Evolutionary conservation across 257 asterid genomes (phyloP), one percentile per base, ranked within the genome.

Genomic region (Jacaranda mimosifolia): DNA sequence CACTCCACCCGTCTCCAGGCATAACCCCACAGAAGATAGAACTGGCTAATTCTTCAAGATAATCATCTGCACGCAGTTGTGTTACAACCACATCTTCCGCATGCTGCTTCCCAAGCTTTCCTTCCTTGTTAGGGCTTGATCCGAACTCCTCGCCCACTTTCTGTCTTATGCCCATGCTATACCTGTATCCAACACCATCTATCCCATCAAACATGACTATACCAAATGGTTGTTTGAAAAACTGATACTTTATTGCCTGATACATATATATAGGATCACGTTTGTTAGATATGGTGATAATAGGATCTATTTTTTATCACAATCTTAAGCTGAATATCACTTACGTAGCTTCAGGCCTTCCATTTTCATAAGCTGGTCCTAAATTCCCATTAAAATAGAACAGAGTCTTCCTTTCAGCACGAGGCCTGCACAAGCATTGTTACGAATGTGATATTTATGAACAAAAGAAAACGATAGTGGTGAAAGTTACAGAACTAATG

Each of bases 1-100:
- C 99, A 58, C 99, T 93, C 99, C 99, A 96, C 51, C 99, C 99
- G 72, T 96, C 99, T 78, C 99, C 99, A 39, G 99, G 99, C 99
- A 96, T 93, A 46, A 96, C 98, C 76, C 99, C 99, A 73, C 99
- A 96, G 73, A 96, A 96, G 59, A 77, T 66, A 9, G 99, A 93
- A 68, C 74, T 93, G 13, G 92, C 97, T 79, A 96, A 63, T 81
- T 91, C 96, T 74, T 83, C 88, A 4, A 89, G 89, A 74, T 96
- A 96, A 82, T 89, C 80, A 12, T 86, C 87, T 55, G 90, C 77
- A 55, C 98, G 99, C 45, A 74, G 10, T 39, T 94, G 82, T 76
- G 97, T 96, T 83, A 96, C 99, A 13, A 90, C 79, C 71, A 91
- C 98, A 80, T 96, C 98, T 46, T 86, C 55, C 6, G 89, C 79